These are phyloP conservation scores for Penicillium sp. DNA, from an alignment of 2,329 filamentous ascomycete species.

Conservation along the genomic window DNA sequence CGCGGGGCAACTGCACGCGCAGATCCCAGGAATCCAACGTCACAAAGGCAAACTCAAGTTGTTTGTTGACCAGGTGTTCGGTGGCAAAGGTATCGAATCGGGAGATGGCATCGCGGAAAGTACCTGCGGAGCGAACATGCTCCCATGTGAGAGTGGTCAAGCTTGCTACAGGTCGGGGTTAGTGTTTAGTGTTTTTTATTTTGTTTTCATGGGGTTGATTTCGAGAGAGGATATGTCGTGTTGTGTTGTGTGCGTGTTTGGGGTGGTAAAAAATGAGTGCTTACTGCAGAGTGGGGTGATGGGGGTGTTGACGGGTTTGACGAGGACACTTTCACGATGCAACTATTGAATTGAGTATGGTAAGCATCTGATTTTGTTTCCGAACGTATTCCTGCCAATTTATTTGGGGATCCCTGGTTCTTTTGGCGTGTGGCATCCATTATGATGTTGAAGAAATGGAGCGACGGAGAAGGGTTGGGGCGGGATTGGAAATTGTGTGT, in stretches of 20 bases:
- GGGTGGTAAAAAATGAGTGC: constrained; percentile 55
- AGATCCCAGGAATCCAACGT: constrained; percentile 98
- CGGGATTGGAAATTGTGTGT: constrained; percentile 40
- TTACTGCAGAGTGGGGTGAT: constrained; percentile 99
- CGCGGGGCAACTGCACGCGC: constrained; percentile 93
- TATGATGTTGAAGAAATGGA: neutral
- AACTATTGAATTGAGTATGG: constrained; percentile 60
- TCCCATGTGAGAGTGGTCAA: constrained; percentile 98
- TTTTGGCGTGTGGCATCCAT: neutral
- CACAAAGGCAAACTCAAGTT: constrained; percentile 96
- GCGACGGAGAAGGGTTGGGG: constrained; percentile 9
- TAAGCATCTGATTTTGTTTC: constrained; percentile 33
- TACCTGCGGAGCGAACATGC: constrained; percentile 95
- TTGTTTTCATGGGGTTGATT: constrained; percentile 17
- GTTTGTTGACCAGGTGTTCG: constrained; percentile 87
- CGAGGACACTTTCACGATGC: constrained; percentile 91
- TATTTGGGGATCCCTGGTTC: neutral
- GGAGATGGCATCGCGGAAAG: constrained; percentile 94
- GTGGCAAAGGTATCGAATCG: constrained; percentile 92
- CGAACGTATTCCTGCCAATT: neutral
- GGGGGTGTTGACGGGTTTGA: constrained; percentile 97
- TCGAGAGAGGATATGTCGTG: constrained; percentile 1
- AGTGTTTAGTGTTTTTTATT: constrained; percentile 34
- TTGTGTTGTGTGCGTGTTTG: no score
- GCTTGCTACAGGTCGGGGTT: constrained; percentile 67